A percentile compares a stretch with the other conserved stretches of the same genome.
phyloP scores from a whole-genome alignment of 106 monocot species.

The Dendrobium catenatum region DNA sequence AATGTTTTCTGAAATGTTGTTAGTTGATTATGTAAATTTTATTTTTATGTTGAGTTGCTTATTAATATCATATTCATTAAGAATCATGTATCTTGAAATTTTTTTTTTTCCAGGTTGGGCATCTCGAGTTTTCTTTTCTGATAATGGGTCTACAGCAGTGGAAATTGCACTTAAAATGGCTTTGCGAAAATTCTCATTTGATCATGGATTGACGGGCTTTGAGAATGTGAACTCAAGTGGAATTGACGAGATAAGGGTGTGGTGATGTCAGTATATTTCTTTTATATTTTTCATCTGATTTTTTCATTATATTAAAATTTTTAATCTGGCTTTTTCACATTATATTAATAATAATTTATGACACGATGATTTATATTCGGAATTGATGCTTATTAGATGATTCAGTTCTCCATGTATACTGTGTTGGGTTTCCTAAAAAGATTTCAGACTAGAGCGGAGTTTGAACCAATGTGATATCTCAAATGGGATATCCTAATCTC shows the following conservation, averaged over 20 bases:
- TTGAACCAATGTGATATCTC: background rate
- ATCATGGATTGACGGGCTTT: slow-evolving; percentile 41
- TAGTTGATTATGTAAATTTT: background rate
- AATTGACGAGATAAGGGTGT: slow-evolving; percentile 47
- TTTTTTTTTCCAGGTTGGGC: slow-evolving; percentile 69
- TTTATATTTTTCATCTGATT: too few relatives aligned
- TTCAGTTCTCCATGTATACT: background rate
- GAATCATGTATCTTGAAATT: background rate
- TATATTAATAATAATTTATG: background rate
- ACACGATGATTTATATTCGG: background rate
- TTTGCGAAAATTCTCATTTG: slow-evolving; percentile 68
- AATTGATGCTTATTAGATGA: background rate
- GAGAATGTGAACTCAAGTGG: slow-evolving; percentile 9
- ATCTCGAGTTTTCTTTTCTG: slow-evolving; percentile 81
- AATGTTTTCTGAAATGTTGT: background rate
- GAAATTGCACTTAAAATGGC: slow-evolving; percentile 99
- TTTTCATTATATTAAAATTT: background rate
- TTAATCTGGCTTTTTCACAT: background rate
- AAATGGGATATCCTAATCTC: background rate
- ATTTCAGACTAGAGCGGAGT: background rate
- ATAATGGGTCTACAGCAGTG: slow-evolving; percentile 96
- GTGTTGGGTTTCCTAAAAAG: background rate
- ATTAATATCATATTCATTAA: background rate
- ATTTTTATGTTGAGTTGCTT: background rate
- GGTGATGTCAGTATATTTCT: background rate